Conservation (phyloP, 108 stramenopile species). For the Skeletonema menzelii region DNA sequence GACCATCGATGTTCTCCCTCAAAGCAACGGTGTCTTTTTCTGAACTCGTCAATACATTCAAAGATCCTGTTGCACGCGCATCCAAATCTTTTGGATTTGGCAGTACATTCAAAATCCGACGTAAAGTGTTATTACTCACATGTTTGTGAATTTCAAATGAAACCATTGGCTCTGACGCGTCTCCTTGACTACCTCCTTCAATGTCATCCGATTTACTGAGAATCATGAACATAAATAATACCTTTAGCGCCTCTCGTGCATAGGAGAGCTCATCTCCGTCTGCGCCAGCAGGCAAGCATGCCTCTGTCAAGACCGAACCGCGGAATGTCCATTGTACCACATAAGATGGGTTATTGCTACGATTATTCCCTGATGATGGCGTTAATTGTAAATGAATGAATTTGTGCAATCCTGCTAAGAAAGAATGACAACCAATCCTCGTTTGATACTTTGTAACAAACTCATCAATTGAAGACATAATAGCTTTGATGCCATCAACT, state of each 20-base stretch:
- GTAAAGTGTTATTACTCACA: conserved; percentile 35
- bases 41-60: conserved; percentile 7
- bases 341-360: conserved; percentile 8
- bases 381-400: conserved; percentile 28
- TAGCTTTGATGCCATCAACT: conserved; percentile 16
- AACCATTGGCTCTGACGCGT: conserved; percentile 15
- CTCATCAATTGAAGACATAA: conserved; percentile 13
- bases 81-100: conserved; percentile 41
- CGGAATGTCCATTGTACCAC: conserved; percentile 42
- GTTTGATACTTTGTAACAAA: conserved; percentile 40
- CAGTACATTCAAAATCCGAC: conserved; percentile 27
- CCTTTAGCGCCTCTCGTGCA: conserved; percentile 30
- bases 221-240: conserved; percentile 43
- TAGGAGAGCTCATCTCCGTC: conserved; percentile 22
- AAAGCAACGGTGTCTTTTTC: neutral
- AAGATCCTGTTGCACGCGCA: conserved; percentile 41
- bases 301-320: conserved; percentile 45
- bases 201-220: conserved; percentile 25
- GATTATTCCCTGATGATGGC: conserved; percentile 2
- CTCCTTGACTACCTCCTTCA: conserved; percentile 19
- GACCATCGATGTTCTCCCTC: conserved; percentile 40
- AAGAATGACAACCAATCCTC: conserved; percentile 44
- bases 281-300: conserved; percentile 16
- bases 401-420: conserved; percentile 44
- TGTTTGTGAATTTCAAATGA: conserved; percentile 37